phyloP scores from a whole-genome alignment of 345 rosid species.

The Cardiospermum halicacabum region DNA sequence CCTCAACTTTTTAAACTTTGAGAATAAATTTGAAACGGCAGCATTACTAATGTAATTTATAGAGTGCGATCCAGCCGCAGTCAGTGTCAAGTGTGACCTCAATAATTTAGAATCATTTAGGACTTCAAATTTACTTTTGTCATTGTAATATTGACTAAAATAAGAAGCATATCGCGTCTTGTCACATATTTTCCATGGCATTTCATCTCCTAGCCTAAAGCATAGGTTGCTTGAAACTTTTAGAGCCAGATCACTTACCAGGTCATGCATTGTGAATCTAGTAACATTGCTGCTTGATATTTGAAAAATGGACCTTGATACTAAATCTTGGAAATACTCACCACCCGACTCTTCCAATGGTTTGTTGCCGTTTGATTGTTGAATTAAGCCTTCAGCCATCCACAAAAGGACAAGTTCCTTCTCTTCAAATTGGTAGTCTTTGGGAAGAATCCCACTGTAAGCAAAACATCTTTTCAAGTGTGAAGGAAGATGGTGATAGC shows the following conservation, averaged over 20 bases:
- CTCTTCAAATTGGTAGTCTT: conserved; percentile 18
- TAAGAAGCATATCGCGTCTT: background rate
- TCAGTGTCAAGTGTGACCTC: conserved; percentile 1
- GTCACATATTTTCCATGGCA: background rate
- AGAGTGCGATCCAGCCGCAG: background rate
- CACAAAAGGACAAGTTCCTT: conserved; percentile 16
- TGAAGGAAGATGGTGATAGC: conserved; percentile 7
- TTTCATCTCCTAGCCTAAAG: background rate
- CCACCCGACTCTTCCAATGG: conserved; percentile 11
- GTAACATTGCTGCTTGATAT: background rate
- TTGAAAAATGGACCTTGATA: conserved; percentile 16
- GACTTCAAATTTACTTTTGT: background rate
- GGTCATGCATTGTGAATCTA: conserved; percentile 16
- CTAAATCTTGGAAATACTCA: conserved; percentile 14
- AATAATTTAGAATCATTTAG: background rate
- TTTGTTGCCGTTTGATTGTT: background rate
- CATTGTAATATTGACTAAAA: background rate
- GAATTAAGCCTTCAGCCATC: conserved; percentile 23
- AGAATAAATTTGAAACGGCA: background rate
- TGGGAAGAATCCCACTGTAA: conserved; percentile 20
- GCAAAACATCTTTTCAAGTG: conserved; percentile 18
- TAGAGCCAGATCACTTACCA: conserved; percentile 18
- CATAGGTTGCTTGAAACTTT: background rate
- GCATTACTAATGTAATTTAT: background rate
- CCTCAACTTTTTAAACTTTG: background rate